Conservation (phyloP, 805 yeast species). For the Candida mattraensis region DNA sequence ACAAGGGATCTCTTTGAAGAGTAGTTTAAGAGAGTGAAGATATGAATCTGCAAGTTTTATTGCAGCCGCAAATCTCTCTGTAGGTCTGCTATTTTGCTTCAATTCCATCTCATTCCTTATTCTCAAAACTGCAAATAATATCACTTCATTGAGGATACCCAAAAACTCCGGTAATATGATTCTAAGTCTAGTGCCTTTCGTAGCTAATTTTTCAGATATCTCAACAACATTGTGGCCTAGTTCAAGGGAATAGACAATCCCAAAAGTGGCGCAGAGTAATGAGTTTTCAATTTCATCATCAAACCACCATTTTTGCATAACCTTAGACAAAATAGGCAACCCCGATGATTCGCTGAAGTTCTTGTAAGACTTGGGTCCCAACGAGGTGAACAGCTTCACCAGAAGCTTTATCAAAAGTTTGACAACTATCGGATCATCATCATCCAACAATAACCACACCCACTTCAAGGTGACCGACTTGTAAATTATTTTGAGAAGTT, state of each 20-base stretch:
- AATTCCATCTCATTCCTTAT: no score
- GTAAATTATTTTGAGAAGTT: conserved; percentile 39
- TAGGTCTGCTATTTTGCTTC: no score
- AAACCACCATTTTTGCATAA: conserved; percentile 38
- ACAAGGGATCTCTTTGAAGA: conserved; percentile 1
- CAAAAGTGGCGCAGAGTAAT: conserved; percentile 1
- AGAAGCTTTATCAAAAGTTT: conserved; percentile 44
- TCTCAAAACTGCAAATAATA: no score
- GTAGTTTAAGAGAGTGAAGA: neutral
- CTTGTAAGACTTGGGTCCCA: conserved; percentile 47
- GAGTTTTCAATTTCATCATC: conserved; percentile 2
- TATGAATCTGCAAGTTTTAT: no score
- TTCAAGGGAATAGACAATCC: no score
- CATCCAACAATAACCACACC: conserved; percentile 54
- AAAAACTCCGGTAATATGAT: no score
- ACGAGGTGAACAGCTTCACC: conserved; percentile 45
- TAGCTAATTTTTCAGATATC: conserved; percentile 1
- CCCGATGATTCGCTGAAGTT: conserved; percentile 56
- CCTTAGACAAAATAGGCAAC: conserved; percentile 44
- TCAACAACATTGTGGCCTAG: neutral
- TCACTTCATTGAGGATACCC: no score
- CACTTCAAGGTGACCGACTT: conserved; percentile 65
- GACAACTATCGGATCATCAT: conserved; percentile 38
- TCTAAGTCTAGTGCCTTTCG: neutral
- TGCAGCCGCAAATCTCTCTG: no score